Conservation (phyloP, 1,284 basidiomycete species). For the Filobasidium uniguttulatum region DNA sequence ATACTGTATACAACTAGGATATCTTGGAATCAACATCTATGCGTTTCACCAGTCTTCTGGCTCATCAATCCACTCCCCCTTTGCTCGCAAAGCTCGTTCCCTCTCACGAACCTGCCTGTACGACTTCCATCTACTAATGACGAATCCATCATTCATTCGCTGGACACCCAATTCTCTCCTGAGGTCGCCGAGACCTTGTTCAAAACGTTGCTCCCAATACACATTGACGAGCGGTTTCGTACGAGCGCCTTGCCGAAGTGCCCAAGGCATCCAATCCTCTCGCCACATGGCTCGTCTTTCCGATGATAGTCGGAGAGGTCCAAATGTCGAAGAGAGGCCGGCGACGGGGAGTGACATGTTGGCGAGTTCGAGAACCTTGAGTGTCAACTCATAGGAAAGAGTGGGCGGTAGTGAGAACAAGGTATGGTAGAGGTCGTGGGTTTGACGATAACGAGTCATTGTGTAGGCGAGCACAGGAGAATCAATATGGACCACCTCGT, state of each 20-base stretch:
- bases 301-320: conserved; percentile 36
- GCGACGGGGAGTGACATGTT: conserved; percentile 87
- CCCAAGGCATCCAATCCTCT: conserved; percentile 77
- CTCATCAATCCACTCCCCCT: conserved; percentile 35
- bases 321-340: conserved; percentile 64
- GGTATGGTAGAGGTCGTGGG: conserved; percentile 91
- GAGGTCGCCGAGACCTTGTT: conserved; percentile 62
- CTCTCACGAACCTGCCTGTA: conserved; percentile 35
- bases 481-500: conserved; percentile 78
- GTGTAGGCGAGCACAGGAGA: conserved; percentile 90
- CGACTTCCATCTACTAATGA: conserved; percentile 33
- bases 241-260: conserved; percentile 61
- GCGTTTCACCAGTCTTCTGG: conserved; percentile 36
- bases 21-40: too few relatives aligned
- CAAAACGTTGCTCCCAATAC: conserved; percentile 94
- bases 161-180: conserved; percentile 64
- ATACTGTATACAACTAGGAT: too few relatives aligned
- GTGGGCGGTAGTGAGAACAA: conserved; percentile 76
- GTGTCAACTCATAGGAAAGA: conserved; percentile 81
- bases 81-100: conserved; percentile 30
- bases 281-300: conserved; percentile 26
- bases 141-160: conserved; percentile 22
- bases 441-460: conserved; percentile 95
- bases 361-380: conserved; percentile 90
- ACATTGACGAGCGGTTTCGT: conserved; percentile 70